Percentiles rank a stretch among this genome's conserved stretches.
These are phyloP conservation scores for Candida arabinofermentans DNA, from an alignment of 805 yeast species.

Conservation along the genomic window DNA sequence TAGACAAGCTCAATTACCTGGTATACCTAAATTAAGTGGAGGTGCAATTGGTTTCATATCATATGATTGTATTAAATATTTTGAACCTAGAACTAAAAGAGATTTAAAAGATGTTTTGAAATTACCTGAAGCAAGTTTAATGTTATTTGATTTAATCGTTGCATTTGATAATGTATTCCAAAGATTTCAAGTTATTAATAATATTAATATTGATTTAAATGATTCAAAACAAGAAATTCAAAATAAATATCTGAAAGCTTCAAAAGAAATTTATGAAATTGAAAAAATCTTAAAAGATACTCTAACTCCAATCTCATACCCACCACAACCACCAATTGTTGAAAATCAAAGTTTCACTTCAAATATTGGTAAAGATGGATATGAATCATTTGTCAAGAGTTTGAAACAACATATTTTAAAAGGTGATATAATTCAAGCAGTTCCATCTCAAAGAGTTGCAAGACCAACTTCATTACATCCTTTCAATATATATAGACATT, in stretches of 20 bases:
- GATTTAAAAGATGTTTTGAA: constrained; percentile 72
- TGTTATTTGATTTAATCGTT: constrained; percentile 85
- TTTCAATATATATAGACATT: constrained; percentile 90
- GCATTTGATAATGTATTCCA: constrained; percentile 95
- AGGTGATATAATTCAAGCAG: constrained; percentile 97
- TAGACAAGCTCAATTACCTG: constrained; percentile 74
- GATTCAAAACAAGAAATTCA: constrained; percentile 33
- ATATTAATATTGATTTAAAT: constrained; percentile 46
- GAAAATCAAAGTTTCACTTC: constrained; percentile 70
- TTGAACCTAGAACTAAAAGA: constrained; percentile 86
- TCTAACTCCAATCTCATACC: constrained; percentile 47
- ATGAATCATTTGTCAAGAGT: constrained; percentile 71
- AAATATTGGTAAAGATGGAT: constrained; percentile 91
- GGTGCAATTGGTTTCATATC: constrained; percentile 97
- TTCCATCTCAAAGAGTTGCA: constrained; percentile 95
- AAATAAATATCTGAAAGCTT: constrained; percentile 50
- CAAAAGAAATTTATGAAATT: constrained; percentile 52
- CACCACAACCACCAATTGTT: constrained; percentile 71
- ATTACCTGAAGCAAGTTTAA: constrained; percentile 87
- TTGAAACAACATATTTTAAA: constrained; percentile 77
- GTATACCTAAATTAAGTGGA: constrained; percentile 80
- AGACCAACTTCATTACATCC: constrained; percentile 96
- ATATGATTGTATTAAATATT: constrained; percentile 94
- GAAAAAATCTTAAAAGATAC: constrained; percentile 46
- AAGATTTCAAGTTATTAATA: constrained; percentile 85